Base-by-base conservation (phyloP, 2,329 filamentous ascomycete species). In the Xylaria digitata region DNA sequence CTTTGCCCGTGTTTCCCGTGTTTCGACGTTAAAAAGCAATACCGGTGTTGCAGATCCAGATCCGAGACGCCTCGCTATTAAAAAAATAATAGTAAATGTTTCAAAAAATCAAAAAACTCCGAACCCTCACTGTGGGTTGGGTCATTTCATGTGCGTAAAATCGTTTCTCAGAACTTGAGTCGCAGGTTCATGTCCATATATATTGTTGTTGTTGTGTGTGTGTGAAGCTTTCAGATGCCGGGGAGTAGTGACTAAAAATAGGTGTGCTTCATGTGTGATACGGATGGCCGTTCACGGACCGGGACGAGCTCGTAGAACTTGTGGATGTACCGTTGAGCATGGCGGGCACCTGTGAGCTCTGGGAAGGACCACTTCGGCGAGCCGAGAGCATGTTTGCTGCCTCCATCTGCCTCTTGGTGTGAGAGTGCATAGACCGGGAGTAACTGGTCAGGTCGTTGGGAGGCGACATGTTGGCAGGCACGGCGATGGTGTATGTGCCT, bases 321-420 rank as follows among this genome's bases (percentile, higher is more conserved):
- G 68, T 55, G 1, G 74, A 74, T 9, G 67, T 70, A 48, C 75
- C 75, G 43, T 77, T 77, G 6, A 72, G 70, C 60, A 78, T 48
- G n/a, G 69, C 34, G 0, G 74, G 66, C 1, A 72, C 61, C 6
- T 59, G 48, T 2, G 72, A 50, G 8, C 66, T 65, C 4, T 66
- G 63, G 6, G 71, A 65, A 15, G 68, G 71, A 11, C 50, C 42
- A 11, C 66, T 60, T 26, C 79, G 77, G 50, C 80, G 76, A 37
- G 78, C 75, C 1, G 84, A 81, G 11, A 82, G 81, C 3, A 82
- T 81, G 13, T 82, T 80, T n/a, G 83, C 82, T 7, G 82, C 81
- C 68, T 90, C 87, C 86, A 91, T 89, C 76, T 89, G 88, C 63
- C 84, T 82, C 81, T 88, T 89, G 68, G 88, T 90, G 79, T 90